Conservation (phyloP, 139 green algal species). For the Tetradesmus lagerheimii region DNA sequence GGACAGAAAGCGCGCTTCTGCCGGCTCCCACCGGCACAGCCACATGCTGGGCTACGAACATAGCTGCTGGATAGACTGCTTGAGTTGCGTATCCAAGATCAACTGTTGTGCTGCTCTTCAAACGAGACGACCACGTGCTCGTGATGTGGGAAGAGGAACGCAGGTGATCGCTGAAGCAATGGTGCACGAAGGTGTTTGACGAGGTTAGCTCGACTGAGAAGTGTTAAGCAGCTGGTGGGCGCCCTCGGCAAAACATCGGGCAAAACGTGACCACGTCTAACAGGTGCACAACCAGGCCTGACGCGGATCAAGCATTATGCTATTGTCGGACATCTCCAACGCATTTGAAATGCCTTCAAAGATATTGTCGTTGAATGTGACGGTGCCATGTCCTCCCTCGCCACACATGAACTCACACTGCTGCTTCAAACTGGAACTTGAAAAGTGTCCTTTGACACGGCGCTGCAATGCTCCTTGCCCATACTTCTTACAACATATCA, state of each 20-base stretch:
- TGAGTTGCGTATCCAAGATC: not conserved
- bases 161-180: not conserved
- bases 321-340: not conserved
- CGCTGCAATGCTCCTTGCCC: too few species aligned
- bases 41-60: not conserved
- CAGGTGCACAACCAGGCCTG: not conserved
- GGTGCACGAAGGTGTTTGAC: too few species aligned
- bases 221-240: not conserved
- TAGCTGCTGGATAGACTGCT: not conserved
- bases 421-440: too few species aligned
- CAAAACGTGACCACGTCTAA: slow-evolving; percentile 7
- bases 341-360: too few species aligned
- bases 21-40: not conserved
- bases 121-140: not conserved
- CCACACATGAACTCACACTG: too few species aligned
- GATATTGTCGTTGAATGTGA: too few species aligned
- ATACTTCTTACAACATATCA: too few species aligned
- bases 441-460: too few species aligned
- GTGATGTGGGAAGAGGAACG: not conserved
- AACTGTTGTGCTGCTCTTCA: not conserved
- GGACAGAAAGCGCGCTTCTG: not conserved
- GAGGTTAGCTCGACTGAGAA: not conserved
- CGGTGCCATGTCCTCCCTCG: too few species aligned
- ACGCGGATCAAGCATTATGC: not conserved
- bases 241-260: not conserved